A percentile compares a stretch with the other conserved stretches of the same genome.
phyloP scores from a whole-genome alignment of 306 rosid genomes.

The Rosa persica region DNA sequence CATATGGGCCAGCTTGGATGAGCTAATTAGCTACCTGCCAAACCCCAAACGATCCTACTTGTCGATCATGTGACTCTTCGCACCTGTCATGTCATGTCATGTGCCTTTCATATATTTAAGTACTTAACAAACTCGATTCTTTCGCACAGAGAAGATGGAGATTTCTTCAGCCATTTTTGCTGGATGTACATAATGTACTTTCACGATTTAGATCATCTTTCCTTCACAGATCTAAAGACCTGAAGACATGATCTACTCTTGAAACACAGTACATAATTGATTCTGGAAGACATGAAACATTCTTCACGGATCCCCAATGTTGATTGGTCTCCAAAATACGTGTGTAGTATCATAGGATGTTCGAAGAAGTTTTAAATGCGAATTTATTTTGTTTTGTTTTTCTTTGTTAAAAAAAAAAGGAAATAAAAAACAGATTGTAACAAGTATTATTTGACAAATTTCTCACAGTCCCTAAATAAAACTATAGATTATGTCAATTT shows the following conservation, averaged over 20 bases:
- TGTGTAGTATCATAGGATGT: too few relatives aligned
- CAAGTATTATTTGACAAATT: too few relatives aligned
- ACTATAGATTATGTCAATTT: too few relatives aligned
- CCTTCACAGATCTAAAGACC: not conserved
- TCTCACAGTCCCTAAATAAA: too few relatives aligned
- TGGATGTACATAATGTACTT: not conserved
- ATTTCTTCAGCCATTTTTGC: not conserved
- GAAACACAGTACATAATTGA: too few relatives aligned
- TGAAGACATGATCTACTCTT: not conserved
- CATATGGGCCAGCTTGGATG: constrained; percentile 22
- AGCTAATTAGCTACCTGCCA: constrained; percentile 28
- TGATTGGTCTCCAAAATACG: too few relatives aligned
- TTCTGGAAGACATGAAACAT: not conserved
- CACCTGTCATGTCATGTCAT: constrained; percentile 1
- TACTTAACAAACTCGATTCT: not conserved
- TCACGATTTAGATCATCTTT: not conserved
- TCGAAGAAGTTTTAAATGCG: too few relatives aligned
- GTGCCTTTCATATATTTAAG: constrained; percentile 14
- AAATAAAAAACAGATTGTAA: too few relatives aligned
- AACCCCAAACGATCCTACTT: constrained; percentile 9
- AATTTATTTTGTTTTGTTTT: too few relatives aligned
- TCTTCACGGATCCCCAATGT: not conserved
- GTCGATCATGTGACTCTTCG: not conserved
- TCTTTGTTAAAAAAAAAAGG: too few relatives aligned
- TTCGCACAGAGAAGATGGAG: not conserved